These are phyloP conservation scores for Mrakia gelida DNA, from an alignment of 768 basidiomycete genomes.

Conservation along the genomic window DNA sequence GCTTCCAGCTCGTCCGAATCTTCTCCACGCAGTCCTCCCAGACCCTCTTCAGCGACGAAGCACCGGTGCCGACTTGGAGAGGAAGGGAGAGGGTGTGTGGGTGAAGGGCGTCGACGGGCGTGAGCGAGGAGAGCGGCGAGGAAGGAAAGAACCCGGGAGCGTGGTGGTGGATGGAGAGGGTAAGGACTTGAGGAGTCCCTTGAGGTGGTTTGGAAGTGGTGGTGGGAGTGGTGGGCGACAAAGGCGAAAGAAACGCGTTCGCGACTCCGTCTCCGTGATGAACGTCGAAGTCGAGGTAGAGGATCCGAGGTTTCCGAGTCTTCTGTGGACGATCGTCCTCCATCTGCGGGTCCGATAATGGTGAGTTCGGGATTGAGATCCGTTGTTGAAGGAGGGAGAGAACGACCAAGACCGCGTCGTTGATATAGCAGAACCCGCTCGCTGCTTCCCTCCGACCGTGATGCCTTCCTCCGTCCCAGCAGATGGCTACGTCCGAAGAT, in stretches of 20 bases:
- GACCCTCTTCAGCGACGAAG: slow-evolving; percentile 58
- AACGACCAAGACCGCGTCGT: slow-evolving; percentile 78
- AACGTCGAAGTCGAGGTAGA: slow-evolving; percentile 90
- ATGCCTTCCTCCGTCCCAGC: slow-evolving; percentile 87
- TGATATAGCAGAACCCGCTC: slow-evolving; percentile 90
- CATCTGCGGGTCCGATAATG: not conserved
- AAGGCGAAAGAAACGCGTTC: slow-evolving; percentile 52
- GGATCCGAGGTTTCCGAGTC: slow-evolving; percentile 51
- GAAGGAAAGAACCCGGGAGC: slow-evolving; percentile 79
- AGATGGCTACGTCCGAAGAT: slow-evolving; percentile 61
- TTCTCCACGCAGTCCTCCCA: slow-evolving; percentile 60
- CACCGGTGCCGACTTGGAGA: slow-evolving; percentile 64
- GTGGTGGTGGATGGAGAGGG: slow-evolving; percentile 78
- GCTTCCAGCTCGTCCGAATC: slow-evolving; percentile 59
- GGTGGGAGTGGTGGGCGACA: slow-evolving; percentile 38
- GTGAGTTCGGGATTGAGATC: not conserved
- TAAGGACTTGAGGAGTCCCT: slow-evolving; percentile 46
- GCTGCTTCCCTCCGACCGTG: slow-evolving; percentile 49
- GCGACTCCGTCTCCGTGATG: slow-evolving; percentile 72
- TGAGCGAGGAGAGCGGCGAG: slow-evolving; percentile 46
- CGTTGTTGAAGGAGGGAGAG: slow-evolving; percentile 53
- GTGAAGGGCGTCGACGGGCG: slow-evolving; percentile 52
- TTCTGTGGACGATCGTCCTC: not conserved
- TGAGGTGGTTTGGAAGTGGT: not conserved
- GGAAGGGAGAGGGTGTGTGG: slow-evolving; percentile 72